A percentile compares a stretch with the other conserved stretches of the same genome.
phyloP scores from a whole-genome alignment of 768 basidiomycete species.

The Clitopilus hobsonii region DNA sequence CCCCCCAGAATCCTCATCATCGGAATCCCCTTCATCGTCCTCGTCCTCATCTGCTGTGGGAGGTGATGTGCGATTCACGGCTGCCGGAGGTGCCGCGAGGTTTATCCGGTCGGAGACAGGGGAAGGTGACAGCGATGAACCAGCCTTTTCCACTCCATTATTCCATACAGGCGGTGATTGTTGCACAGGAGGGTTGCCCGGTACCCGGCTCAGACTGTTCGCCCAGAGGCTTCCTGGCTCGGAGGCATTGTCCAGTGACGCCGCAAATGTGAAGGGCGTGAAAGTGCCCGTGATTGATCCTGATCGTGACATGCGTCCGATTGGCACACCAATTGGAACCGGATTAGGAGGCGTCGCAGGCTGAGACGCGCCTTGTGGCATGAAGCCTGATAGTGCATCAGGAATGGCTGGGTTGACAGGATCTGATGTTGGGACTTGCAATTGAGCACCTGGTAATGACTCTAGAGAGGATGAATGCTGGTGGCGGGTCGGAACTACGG shows the following conservation, averaged over 20 bases:
- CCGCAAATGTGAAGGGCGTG: slow-evolving; percentile 16
- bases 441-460: slow-evolving; percentile 16
- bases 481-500: slow-evolving; percentile 30
- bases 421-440: neutral
- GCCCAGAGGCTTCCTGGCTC: slow-evolving; percentile 18
- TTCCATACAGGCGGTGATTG: slow-evolving; percentile 12
- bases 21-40: slow-evolving; percentile 37
- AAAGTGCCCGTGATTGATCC: slow-evolving; percentile 48
- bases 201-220: slow-evolving; percentile 6
- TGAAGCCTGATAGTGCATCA: neutral
- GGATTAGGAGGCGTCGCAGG: slow-evolving; percentile 5
- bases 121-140: slow-evolving; percentile 19
- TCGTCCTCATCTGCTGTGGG: slow-evolving; percentile 48
- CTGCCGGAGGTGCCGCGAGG: neutral
- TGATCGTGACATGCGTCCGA: slow-evolving; percentile 55
- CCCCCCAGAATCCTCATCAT: slow-evolving; percentile 29
- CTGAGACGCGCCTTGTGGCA: slow-evolving; percentile 4
- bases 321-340: slow-evolving; percentile 24
- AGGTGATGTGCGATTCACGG: slow-evolving; percentile 24
- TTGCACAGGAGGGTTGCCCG: slow-evolving; percentile 5
- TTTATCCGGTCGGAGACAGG: slow-evolving; percentile 22
- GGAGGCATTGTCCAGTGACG: neutral
- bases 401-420: slow-evolving; percentile 5
- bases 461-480: slow-evolving; percentile 39
- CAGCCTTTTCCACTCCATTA: slow-evolving; percentile 13